Evolutionary conservation across 1,284 basidiomycete genomes (phyloP).

Genomic region (Ustilago esculenta): DNA sequence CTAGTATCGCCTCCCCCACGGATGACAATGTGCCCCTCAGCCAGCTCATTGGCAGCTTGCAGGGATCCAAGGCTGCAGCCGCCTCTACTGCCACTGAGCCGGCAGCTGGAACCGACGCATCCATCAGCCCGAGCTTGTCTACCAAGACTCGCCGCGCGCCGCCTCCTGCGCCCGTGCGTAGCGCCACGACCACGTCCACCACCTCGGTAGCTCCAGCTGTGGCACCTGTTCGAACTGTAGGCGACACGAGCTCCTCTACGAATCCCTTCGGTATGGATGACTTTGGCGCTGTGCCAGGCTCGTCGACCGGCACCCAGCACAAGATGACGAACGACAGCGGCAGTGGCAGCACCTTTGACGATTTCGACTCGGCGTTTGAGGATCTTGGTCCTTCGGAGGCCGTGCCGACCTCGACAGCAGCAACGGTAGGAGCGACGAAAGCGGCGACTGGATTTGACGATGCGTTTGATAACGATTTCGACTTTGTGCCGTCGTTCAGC

Average conservation of each 20-base stretch:
- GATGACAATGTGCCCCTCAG: conserved; percentile 49
- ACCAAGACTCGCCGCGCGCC: conserved; percentile 58
- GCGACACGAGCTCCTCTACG: conserved; percentile 12
- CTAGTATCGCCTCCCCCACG: conserved; percentile 15
- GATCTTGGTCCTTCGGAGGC: conserved; percentile 57
- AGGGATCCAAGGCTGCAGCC: conserved; percentile 5
- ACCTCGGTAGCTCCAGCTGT: conserved; percentile 25
- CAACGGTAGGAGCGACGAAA: background rate
- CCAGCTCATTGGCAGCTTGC: conserved; percentile 30
- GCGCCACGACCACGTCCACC: conserved; percentile 25
- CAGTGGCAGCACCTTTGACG: conserved; percentile 55
- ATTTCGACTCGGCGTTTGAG: conserved; percentile 65
- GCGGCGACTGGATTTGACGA: conserved; percentile 53
- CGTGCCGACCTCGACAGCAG: conserved; percentile 33
- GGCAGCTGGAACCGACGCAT: background rate
- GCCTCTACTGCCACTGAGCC: conserved; percentile 10
- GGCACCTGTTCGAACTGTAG: conserved; percentile 15
- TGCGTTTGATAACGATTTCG: conserved; percentile 60
- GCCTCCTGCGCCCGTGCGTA: conserved; percentile 55
- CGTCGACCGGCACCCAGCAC: background rate
- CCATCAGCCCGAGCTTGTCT: conserved; percentile 36
- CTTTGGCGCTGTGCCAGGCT: conserved; percentile 13
- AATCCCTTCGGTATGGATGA: conserved; percentile 51
- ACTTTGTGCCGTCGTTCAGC: conserved; percentile 62
- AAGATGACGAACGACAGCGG: conserved; percentile 24